These are phyloP conservation scores for Berkeleyomyces rouxiae DNA, from an alignment of 2,329 filamentous ascomycete species.

Conservation along the genomic window DNA sequence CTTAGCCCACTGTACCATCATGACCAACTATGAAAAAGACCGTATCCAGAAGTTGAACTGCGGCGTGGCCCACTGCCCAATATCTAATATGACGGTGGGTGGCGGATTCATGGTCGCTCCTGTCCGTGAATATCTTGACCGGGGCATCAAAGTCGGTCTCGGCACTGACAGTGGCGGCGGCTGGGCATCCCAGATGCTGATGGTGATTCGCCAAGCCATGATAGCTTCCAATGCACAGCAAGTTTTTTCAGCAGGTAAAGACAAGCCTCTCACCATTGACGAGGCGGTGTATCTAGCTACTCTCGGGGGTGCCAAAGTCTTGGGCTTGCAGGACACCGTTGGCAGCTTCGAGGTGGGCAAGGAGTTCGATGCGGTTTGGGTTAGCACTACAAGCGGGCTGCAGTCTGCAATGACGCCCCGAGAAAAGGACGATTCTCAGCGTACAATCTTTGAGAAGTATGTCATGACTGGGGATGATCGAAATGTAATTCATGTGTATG, in stretches of 20 bases:
- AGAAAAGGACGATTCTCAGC: slow-evolving; percentile 30
- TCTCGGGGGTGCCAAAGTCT: slow-evolving; percentile 41
- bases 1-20: slow-evolving; percentile 49
- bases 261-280: slow-evolving; percentile 30
- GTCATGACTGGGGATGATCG: slow-evolving; percentile 49
- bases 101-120: slow-evolving; percentile 47
- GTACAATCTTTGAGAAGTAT: slow-evolving; percentile 43
- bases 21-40: slow-evolving; percentile 38
- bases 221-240: slow-evolving; percentile 35
- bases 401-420: slow-evolving; percentile 34
- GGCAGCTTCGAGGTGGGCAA: slow-evolving; percentile 43
- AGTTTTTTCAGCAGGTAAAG: slow-evolving; percentile 23
- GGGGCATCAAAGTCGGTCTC: slow-evolving; percentile 47
- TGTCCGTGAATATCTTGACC: slow-evolving; percentile 37
- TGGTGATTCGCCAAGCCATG: slow-evolving; percentile 40
- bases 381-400: slow-evolving; percentile 24
- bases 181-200: slow-evolving; percentile 42
- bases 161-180: slow-evolving; percentile 50
- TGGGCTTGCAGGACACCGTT: slow-evolving; percentile 34
- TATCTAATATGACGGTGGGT: slow-evolving; percentile 45
- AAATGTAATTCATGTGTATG: slow-evolving; percentile 39
- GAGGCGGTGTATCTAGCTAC: slow-evolving; percentile 46
- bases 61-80: slow-evolving; percentile 47
- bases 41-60: slow-evolving; percentile 31
- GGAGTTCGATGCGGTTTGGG: slow-evolving; percentile 42